Evolutionary conservation across 2,329 filamentous ascomycete genomes (phyloP), one percentile per base, ranked within the genome.

Genomic region (Colletotrichum coccodes): DNA sequence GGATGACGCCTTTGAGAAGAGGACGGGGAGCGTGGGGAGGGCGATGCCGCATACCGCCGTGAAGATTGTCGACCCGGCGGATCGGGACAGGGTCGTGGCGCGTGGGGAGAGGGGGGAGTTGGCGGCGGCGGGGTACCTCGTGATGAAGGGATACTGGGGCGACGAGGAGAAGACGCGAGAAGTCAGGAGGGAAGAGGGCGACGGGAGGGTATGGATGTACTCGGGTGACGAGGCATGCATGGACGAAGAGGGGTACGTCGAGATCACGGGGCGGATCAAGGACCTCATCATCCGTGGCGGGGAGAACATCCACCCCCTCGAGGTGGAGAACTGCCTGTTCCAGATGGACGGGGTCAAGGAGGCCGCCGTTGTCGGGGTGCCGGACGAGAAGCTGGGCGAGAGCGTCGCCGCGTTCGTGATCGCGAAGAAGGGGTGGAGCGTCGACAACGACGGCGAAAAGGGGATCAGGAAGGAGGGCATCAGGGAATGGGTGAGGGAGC

Each of bases 221-320:
- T 97, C 92, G 0, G 96, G 96, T 23, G 96, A 99, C 76, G 95
- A 98, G 83, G 96, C 94, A 2, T 82, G 84, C 60, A 97, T 98
- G 88, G 94, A 97, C 70, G 84, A 81, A 5, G 86, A 94, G 32
- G 96, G 95, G 2, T 98, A 94, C 77, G 89, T 98, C 2, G 88
- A 89, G 73, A 97, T 98, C 76, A 98, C 94, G 1, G 94, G 95
- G 3, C 87, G 95, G 18, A 95, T 97, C 76, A 98, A 98, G 80
- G 96, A 99, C 77, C 81, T 98, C 62, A 98, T 99, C 74, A 98
- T 98, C 77, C 89, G 94, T 30, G 95, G 93, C 32, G 96, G 96
- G 28, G 96, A 98, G 79, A 99, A 99, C 78, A 97, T 98, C 64
- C 94, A 97, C 78, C 96, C 96, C 0, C 85, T 97, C 6, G 96